Evolutionary conservation across 805 yeast species (phyloP), one percentile per base, ranked within the genome.

Genomic region (Myxozyma geophila): DNA sequence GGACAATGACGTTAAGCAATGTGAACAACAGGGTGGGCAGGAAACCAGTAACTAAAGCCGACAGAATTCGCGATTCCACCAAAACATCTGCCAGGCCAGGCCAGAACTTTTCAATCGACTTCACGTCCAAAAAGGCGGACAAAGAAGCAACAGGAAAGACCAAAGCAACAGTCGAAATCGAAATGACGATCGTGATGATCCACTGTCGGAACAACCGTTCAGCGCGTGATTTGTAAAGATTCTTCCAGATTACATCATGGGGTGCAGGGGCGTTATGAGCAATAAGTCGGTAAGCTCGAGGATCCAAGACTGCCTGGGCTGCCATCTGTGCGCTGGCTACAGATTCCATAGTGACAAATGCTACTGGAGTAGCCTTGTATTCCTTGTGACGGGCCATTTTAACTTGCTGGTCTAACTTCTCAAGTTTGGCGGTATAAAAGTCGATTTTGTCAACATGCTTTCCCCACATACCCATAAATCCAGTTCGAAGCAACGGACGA

Each of bases 291-390:
- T 89, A 87, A 7, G 95, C 91, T 62, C 89, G 83, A 0, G 98
- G 98, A 73, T 92, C 97, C 62, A 95, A 75, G 0, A 93, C 92
- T 0, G 98, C 95, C 74, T 95, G 99, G 0, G 98, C 97, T 36
- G 95, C 87, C 90, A 92, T 88, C 74, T 93, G 99, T 17, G 98
- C 98, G 69, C 92, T 87, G 0, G 97, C 96, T 2, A 92, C 98
- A 0, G 95, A 84, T 68, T 90, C 93, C 97, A 93, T 89, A 0
- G 98, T 95, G 8, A 93, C 85, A 75, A 93, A 93, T 0, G 98
- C 98, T 0, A 93, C 88, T 36, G 96, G 91, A 0, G 96, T 90
- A 0, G 97, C 88, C 0, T 90, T 85, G 71, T 86, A 90, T 67
- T 88, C 88, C 57, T 86, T 81, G 37, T 77, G 78, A 59, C 97